These are phyloP conservation scores for Daldinia decipiens DNA, from an alignment of 495 filamentous ascomycete genomes.

Conservation along the genomic window DNA sequence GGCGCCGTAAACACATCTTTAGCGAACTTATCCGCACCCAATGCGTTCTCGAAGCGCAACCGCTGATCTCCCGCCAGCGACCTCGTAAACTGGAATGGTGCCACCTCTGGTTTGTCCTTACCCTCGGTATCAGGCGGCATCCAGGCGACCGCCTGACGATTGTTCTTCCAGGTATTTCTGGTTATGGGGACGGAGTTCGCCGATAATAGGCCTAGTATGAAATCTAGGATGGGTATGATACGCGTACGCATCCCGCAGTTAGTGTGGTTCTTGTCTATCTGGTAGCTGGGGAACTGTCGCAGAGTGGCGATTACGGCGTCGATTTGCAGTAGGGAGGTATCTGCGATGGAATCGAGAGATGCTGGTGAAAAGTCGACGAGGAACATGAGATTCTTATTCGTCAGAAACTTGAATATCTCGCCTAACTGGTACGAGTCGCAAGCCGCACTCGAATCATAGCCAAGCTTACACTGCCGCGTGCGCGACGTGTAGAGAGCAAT, in stretches of 20 bases:
- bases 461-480: constrained; percentile 75
- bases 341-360: constrained; percentile 47
- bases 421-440: constrained; percentile 91
- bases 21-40: constrained; percentile 56
- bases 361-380: constrained; percentile 57
- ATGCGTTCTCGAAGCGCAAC: constrained; percentile 51
- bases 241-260: constrained; percentile 80
- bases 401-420: constrained; percentile 84
- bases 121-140: constrained; percentile 25
- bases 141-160: constrained; percentile 51
- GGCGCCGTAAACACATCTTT: constrained; percentile 66
- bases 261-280: constrained; percentile 78
- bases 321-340: constrained; percentile 51
- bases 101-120: constrained; percentile 19
- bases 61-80: constrained; percentile 53
- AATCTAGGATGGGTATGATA: constrained; percentile 73
- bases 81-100: constrained; percentile 54
- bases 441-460: constrained; percentile 76
- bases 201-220: constrained; percentile 64
- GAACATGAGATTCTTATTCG: constrained; percentile 61
- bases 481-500: constrained; percentile 71
- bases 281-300: constrained; percentile 72
- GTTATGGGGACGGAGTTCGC: constrained; percentile 58
- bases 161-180: constrained; percentile 56
- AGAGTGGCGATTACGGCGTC: constrained; percentile 49